These are phyloP conservation scores for Stropharia rugosoannulata DNA, from an alignment of 768 basidiomycete species.

Conservation along the genomic window DNA sequence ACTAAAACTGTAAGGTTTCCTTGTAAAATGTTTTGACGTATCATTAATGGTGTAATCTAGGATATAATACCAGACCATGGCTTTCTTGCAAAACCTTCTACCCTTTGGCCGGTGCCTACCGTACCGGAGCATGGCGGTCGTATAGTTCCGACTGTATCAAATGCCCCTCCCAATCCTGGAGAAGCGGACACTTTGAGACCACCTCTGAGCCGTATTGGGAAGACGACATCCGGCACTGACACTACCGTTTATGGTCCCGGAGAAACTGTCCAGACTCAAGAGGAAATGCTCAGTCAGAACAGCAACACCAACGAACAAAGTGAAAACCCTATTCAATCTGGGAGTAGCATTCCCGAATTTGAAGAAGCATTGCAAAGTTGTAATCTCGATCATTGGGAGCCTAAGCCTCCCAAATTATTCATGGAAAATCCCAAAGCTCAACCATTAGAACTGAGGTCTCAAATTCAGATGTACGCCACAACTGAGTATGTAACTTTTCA, in stretches of 20 bases:
- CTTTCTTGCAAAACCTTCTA: conserved; percentile 59
- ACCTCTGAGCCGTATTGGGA: conserved; percentile 21
- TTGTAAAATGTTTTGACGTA: not conserved
- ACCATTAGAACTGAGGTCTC: conserved; percentile 52
- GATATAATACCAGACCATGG: conserved; percentile 69
- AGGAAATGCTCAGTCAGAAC: conserved; percentile 26
- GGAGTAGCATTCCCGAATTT: not conserved
- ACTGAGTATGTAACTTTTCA: conserved; percentile 52
- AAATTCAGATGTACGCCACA: conserved; percentile 78
- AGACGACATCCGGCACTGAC: conserved; percentile 15
- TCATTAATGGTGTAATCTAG: conserved; percentile 30
- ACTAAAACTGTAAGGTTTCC: conserved; percentile 46
- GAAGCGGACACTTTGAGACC: conserved; percentile 48
- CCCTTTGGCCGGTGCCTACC: conserved; percentile 55
- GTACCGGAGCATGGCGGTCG: conserved; percentile 31
- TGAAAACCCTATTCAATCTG: not conserved
- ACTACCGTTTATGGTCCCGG: conserved; percentile 12
- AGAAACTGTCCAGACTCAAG: conserved; percentile 24
- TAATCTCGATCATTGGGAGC: conserved; percentile 42
- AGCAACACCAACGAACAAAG: not conserved
- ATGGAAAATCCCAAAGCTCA: conserved; percentile 44
- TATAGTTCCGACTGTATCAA: conserved; percentile 33
- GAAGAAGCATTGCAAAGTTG: conserved; percentile 14
- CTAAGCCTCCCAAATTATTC: conserved; percentile 55
- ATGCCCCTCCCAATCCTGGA: conserved; percentile 47